These are phyloP conservation scores for Microbotryum saponariae DNA, from an alignment of 1,284 basidiomycete genomes.

Conservation along the genomic window DNA sequence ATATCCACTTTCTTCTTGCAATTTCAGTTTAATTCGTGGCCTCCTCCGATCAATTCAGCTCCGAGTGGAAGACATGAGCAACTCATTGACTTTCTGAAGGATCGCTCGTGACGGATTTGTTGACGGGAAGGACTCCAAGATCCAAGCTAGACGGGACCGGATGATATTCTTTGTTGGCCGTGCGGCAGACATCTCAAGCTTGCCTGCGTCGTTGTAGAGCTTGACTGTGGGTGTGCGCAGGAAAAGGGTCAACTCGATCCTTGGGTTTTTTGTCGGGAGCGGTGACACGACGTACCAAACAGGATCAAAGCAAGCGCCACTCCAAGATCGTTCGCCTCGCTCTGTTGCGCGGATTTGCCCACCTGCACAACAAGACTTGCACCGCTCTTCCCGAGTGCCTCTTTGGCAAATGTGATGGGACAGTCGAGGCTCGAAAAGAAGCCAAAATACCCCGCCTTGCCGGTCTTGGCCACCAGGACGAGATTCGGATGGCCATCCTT, in stretches of 20 bases:
- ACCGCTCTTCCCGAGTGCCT: neutral
- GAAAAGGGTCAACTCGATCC: neutral
- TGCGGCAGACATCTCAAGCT: neutral
- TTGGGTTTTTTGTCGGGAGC: neutral
- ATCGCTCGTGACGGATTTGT: constrained; percentile 32
- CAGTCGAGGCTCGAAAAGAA: constrained; percentile 16
- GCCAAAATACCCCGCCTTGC: constrained; percentile 20
- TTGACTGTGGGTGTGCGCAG: constrained; percentile 4
- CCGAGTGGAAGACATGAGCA: constrained; percentile 12
- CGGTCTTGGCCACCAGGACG: constrained; percentile 1
- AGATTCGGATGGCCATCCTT: no score
- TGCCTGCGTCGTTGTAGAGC: constrained; percentile 10
- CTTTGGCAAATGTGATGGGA: neutral
- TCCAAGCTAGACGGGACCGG: constrained; percentile 29
- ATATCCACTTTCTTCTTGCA: no score
- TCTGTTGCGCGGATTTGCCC: constrained; percentile 3
- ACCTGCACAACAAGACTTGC: constrained; percentile 1
- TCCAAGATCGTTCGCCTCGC: constrained; percentile 29
- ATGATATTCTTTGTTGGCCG: constrained; percentile 25
- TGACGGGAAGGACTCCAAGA: constrained; percentile 27
- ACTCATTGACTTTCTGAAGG: constrained; percentile 33
- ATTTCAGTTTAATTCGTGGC: no score
- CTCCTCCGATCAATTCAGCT: no score
- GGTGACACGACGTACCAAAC: constrained; percentile 10
- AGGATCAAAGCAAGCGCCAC: constrained; percentile 19